Base-by-base conservation (phyloP, 1,284 basidiomycete genomes). In the Sanguinoderma infundibulare region DNA sequence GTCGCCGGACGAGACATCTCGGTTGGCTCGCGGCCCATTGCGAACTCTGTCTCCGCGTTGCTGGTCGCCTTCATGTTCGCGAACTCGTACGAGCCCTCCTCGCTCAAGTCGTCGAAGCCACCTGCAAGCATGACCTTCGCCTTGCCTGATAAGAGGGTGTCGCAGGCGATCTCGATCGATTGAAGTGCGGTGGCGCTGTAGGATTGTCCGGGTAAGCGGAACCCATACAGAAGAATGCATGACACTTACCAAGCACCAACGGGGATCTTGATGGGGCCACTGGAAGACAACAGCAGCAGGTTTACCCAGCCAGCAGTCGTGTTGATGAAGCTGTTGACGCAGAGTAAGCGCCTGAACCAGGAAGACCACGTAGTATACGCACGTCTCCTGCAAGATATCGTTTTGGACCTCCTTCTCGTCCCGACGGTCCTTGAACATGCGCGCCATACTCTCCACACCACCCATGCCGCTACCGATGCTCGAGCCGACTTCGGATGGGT, bases 61-160 rank as follows among this genome's bases (percentile, higher is more conserved):
- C 93, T 96, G 7, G 98, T 99, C 6, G 98, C 98, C 79, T 98
- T 98, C 98, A 99, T 99, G 83, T 98, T 98, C 60, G 96, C 97
- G 77, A 96, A 96, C 78, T 98, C 96, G 77, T 88, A 97, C 20
- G 96, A 97, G 24, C 96, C 96, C 77, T 98, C 96, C 78, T 99
- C 98, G 69, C 92, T 93, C 74, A 98, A 87, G 77, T 99, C 98
- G 73, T 99, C 98, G 79, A 96, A 98, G 61, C 97, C 98, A 78
- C 98, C 98, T 46, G 97, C 93, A 66, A 99, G 90, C 98, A 99
- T 99, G 74, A 99, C 89, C 82, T 98, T 98, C 53, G 97, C 97
- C 78, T 99, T 99, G 70, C 96, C 94, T 5, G 91, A 91, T 44
- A 98, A 78, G 65, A 99, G 91, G 0, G 94, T 94, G 73, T 99